Conservation (phyloP, 2,329 filamentous ascomycete genomes). For the Xylariaceae sp. region DNA sequence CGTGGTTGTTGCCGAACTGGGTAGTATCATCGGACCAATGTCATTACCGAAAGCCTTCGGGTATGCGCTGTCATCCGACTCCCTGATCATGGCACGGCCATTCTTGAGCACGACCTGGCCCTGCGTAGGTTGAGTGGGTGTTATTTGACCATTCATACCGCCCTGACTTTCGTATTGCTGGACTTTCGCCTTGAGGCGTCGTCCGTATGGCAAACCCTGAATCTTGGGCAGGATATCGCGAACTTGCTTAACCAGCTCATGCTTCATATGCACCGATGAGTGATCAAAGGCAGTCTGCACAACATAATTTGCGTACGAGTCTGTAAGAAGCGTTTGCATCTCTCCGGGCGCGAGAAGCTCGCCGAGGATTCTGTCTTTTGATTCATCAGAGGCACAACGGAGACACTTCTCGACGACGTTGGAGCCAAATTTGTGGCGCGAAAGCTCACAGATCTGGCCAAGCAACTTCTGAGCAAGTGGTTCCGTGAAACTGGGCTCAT, state of each 20-base stretch:
- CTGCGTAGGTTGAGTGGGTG: slow-evolving; percentile 48
- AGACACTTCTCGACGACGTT: slow-evolving; percentile 98
- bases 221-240: slow-evolving; percentile 80
- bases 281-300: slow-evolving; percentile 94
- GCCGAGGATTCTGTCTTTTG: slow-evolving; percentile 75
- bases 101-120: slow-evolving; percentile 50
- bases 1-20: slow-evolving; percentile 31
- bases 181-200: slow-evolving; percentile 89
- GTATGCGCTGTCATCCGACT: slow-evolving; percentile 31
- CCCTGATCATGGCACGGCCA: slow-evolving; percentile 40
- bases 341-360: slow-evolving; percentile 72
- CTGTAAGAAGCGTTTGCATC: slow-evolving; percentile 82
- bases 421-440: slow-evolving; percentile 98
- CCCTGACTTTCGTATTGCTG: slow-evolving; percentile 49
- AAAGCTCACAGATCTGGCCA: slow-evolving; percentile 64
- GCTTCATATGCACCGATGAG: slow-evolving; percentile 66
- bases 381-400: slow-evolving; percentile 70
- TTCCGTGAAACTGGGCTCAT: slow-evolving; percentile 80
- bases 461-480: slow-evolving; percentile 79
- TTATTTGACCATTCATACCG: slow-evolving; percentile 46
- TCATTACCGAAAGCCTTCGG: slow-evolving; percentile 31
- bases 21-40: slow-evolving; percentile 34
- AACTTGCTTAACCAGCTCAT: slow-evolving; percentile 73
- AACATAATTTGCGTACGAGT: slow-evolving; percentile 96
- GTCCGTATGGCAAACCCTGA: slow-evolving; percentile 87